Percentiles rank a stretch among this genome's conserved stretches.
phyloP scores from a whole-genome alignment of 1,139 yeast genomes.

The Casaregolazyma suthepensis region DNA sequence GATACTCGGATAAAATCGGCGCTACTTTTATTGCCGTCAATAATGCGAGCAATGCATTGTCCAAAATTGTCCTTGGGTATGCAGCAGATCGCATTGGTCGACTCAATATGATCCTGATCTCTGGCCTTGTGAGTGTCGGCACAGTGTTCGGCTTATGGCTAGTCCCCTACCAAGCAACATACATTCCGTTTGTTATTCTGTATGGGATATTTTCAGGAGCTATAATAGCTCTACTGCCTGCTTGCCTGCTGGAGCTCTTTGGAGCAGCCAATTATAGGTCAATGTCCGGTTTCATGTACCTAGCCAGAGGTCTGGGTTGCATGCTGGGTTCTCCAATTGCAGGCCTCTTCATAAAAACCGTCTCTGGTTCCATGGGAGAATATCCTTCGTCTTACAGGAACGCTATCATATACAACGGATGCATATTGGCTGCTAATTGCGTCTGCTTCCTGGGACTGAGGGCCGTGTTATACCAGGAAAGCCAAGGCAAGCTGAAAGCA shows the following conservation, averaged over 20 bases:
- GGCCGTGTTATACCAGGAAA: neutral
- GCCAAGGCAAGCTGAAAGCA: neutral
- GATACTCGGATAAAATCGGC: slow-evolving; percentile 35
- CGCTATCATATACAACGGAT: slow-evolving; percentile 21
- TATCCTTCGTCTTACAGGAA: slow-evolving; percentile 13
- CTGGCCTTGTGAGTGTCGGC: slow-evolving; percentile 33
- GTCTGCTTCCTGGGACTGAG: slow-evolving; percentile 4
- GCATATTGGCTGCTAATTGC: slow-evolving; percentile 9
- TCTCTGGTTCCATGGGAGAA: slow-evolving; percentile 1
- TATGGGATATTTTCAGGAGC: slow-evolving; percentile 34
- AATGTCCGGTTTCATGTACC: slow-evolving; percentile 21
- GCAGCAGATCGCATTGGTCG: slow-evolving; percentile 38
- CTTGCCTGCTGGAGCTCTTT: slow-evolving; percentile 38
- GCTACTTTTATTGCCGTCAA: slow-evolving; percentile 41
- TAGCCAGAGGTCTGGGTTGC: slow-evolving; percentile 21
- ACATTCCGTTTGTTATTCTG: slow-evolving; percentile 35
- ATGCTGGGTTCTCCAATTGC: slow-evolving; percentile 24
- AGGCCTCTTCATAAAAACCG: slow-evolving; percentile 17
- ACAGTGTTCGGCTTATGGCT: slow-evolving; percentile 37
- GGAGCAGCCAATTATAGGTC: slow-evolving; percentile 28
- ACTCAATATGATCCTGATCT: slow-evolving; percentile 36
- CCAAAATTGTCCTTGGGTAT: slow-evolving; percentile 37
- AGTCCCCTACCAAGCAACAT: slow-evolving; percentile 28
- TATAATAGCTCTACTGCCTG: slow-evolving; percentile 38
- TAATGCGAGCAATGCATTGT: slow-evolving; percentile 39